Evolutionary conservation across 2,329 filamentous ascomycete species (phyloP).

Genomic region (Aspergillus versicolor): DNA sequence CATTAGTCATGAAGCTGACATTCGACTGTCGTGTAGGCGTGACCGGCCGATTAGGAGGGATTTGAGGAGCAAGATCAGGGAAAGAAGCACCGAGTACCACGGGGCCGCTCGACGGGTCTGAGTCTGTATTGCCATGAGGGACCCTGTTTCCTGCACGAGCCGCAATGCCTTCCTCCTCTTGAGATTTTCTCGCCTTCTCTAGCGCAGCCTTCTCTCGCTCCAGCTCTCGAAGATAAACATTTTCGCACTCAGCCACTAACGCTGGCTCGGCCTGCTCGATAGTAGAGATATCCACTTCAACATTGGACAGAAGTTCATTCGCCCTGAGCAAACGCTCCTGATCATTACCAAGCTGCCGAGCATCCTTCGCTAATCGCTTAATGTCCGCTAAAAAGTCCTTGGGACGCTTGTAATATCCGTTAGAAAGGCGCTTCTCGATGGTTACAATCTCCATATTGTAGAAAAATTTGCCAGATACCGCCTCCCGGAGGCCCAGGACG

Average conservation of each 20-base stretch:
- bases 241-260: slow-evolving; percentile 73
- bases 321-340: slow-evolving; percentile 79
- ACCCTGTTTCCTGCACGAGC: slow-evolving; percentile 53
- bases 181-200: slow-evolving; percentile 51
- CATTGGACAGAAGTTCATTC: slow-evolving; percentile 88
- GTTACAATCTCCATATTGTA: slow-evolving; percentile 92
- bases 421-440: slow-evolving; percentile 94
- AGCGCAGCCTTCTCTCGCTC: slow-evolving; percentile 65
- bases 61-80: slow-evolving; percentile 51
- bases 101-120: slow-evolving; percentile 50
- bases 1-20: slow-evolving; percentile 55
- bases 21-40: slow-evolving; percentile 57
- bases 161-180: slow-evolving; percentile 41
- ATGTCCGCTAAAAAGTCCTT: slow-evolving; percentile 89
- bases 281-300: slow-evolving; percentile 84
- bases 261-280: slow-evolving; percentile 66
- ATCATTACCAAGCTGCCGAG: slow-evolving; percentile 72
- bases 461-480: slow-evolving; percentile 76
- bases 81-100: slow-evolving; percentile 65
- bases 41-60: slow-evolving; percentile 51
- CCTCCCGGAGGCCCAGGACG: slow-evolving; percentile 72
- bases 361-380: slow-evolving; percentile 78
- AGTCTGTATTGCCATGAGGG: slow-evolving; percentile 53
- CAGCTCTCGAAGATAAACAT: slow-evolving; percentile 71
- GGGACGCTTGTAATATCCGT: slow-evolving; percentile 91